Conservation (phyloP, 169 alveolate genomes). For the Eimeria maxima region DNA sequence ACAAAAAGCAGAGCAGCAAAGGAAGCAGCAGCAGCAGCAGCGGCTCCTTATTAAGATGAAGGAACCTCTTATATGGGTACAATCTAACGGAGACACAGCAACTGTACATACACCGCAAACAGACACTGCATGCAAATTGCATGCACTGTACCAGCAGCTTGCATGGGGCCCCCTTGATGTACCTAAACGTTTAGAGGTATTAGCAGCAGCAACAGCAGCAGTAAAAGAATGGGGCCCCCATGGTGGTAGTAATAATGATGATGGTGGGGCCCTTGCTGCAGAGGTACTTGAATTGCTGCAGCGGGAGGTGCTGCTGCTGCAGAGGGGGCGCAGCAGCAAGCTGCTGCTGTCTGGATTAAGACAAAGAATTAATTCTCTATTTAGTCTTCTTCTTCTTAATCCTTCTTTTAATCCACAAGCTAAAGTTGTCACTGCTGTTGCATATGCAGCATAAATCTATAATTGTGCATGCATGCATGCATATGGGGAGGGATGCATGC, state of each 20-base stretch:
- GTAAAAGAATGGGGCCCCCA: not conserved
- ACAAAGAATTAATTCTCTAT: not conserved
- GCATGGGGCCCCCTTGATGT: not conserved
- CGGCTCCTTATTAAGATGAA: too few species aligned
- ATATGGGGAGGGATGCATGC: not conserved
- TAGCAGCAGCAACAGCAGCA: constrained; percentile 25
- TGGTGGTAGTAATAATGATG: not conserved
- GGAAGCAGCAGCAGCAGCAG: constrained; percentile 12
- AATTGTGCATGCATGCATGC: not conserved
- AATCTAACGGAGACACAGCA: constrained; percentile 2
- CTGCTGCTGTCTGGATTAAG: constrained; percentile 36
- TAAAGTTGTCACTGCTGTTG: not conserved
- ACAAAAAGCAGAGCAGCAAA: not conserved
- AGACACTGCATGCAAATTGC: not conserved
- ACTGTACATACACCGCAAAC: constrained; percentile 32
- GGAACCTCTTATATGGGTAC: constrained; percentile 29
- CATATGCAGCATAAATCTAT: not conserved
- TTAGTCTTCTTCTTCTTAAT: not conserved
- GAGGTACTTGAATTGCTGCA: constrained; percentile 23
- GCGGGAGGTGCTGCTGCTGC: constrained; percentile 40
- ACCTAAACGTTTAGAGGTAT: not conserved
- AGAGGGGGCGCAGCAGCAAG: not conserved
- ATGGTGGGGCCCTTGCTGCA: not conserved
- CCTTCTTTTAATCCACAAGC: constrained; percentile 13
- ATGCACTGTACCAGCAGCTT: not conserved